Evolutionary conservation across 2,329 filamentous ascomycete species (phyloP).

Genomic region (Didymosphaeria variabile): DNA sequence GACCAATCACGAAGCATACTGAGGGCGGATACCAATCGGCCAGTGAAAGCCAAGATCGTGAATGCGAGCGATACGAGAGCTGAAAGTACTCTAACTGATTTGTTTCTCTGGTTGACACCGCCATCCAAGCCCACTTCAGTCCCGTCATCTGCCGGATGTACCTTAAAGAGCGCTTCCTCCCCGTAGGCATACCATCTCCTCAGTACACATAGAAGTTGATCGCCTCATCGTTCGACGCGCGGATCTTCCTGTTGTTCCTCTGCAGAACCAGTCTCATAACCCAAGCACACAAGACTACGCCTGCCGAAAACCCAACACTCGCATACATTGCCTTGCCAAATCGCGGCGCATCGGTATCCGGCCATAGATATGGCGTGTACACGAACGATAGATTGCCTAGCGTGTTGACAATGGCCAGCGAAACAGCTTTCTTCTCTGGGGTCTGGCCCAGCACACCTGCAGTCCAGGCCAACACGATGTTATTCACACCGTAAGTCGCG

Average conservation of each 20-base stretch:
- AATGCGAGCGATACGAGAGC: constrained; percentile 1
- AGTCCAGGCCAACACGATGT: constrained; percentile 51
- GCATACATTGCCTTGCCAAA: constrained; percentile 31
- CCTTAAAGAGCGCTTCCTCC: background rate
- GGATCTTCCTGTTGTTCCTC: constrained; percentile 33
- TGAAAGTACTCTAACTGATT: background rate
- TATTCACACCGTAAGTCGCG: constrained; percentile 43
- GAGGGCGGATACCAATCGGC: background rate
- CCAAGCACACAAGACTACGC: constrained; percentile 28
- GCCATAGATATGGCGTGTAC: constrained; percentile 42
- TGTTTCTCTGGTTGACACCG: background rate
- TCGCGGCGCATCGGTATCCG: constrained; percentile 27
- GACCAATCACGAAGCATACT: background rate
- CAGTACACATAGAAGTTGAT: constrained; percentile 35
- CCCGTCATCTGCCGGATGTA: background rate
- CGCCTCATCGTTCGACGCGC: constrained; percentile 24
- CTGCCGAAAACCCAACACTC: constrained; percentile 29
- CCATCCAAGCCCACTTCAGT: background rate
- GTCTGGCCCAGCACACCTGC: constrained; percentile 51
- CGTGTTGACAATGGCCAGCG: constrained; percentile 52
- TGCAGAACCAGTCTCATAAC: constrained; percentile 26
- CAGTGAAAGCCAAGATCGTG: background rate
- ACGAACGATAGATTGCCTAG: constrained; percentile 51
- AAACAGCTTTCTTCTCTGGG: constrained; percentile 53
- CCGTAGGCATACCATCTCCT: background rate